These are phyloP conservation scores for Corynascus novoguineensis DNA, from an alignment of 495 filamentous ascomycete species.

Conservation along the genomic window DNA sequence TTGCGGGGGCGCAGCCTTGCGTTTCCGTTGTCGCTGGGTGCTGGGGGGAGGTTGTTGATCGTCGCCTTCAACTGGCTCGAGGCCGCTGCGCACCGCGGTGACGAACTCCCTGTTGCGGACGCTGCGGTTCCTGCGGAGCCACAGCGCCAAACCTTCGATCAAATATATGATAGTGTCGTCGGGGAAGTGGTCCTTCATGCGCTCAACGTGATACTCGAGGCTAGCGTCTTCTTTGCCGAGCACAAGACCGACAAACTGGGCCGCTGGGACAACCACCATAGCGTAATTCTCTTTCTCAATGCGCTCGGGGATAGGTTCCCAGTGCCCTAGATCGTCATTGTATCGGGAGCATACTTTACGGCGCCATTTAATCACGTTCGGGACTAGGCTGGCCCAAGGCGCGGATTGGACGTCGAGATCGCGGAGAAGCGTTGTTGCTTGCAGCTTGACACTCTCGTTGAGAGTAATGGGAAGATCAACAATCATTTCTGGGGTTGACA, in stretches of 20 bases:
- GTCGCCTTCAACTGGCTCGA: slow-evolving; percentile 15
- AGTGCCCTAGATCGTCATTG: slow-evolving; percentile 56
- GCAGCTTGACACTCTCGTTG: slow-evolving; percentile 48
- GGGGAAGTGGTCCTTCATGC: slow-evolving; percentile 51
- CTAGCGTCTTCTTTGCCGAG: slow-evolving; percentile 38
- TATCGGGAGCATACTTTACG: slow-evolving; percentile 61
- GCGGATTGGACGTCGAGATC: slow-evolving; percentile 37
- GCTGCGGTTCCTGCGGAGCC: slow-evolving; percentile 66
- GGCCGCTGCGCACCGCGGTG: slow-evolving; percentile 57
- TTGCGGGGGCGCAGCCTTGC: slow-evolving; percentile 38
- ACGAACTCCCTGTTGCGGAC: slow-evolving; percentile 61
- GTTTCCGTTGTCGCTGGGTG: slow-evolving; percentile 25
- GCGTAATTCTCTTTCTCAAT: slow-evolving; percentile 62
- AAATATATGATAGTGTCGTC: slow-evolving; percentile 61
- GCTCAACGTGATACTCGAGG: slow-evolving; percentile 56
- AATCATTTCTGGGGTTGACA: slow-evolving; percentile 77
- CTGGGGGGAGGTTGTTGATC: slow-evolving; percentile 7
- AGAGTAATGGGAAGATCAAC: slow-evolving; percentile 62
- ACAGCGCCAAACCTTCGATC: slow-evolving; percentile 63
- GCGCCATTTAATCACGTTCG: slow-evolving; percentile 67
- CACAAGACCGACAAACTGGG: slow-evolving; percentile 62
- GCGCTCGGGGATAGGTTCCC: slow-evolving; percentile 57
- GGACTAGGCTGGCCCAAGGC: slow-evolving; percentile 44
- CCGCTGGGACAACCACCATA: slow-evolving; percentile 59
- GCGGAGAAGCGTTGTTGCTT: slow-evolving; percentile 51